Evolutionary conservation across 148 eudicot genomes (phyloP), one percentile per base, ranked within the genome.

Genomic region (Dysphania ambrosioides): DNA sequence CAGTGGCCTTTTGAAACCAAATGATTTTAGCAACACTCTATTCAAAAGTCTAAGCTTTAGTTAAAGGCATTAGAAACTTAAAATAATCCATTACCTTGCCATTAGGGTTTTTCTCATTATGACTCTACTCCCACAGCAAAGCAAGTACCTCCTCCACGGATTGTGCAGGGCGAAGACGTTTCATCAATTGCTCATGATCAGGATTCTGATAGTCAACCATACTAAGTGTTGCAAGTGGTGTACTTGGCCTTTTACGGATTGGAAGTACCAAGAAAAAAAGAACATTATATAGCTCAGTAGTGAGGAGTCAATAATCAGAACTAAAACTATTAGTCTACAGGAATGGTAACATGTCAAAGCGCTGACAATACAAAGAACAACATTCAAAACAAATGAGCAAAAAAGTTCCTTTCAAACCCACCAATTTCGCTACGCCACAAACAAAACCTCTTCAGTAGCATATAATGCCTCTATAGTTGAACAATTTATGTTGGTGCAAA

Each of bases 151-250:
- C 95, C 78, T 93, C 95, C 74, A 88, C 89, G 13, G 97, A 85
- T 69, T 82, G 97, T 71, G 88, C 86, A 68, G 95, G 88, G 15
- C 97, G 88, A 81, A 93, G 75, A 40, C 93, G 98, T 78, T 93
- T 93, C 91, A 91, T 87, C 71, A 91, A 69, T 64, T 89, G 98
- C 76, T 91, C 98, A 79, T 88, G 95, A 66, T 91, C 98, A 83
- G 97, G 82, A 78, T 77, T 87, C 76, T 85, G 97, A 79, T 88
- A 89, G 72, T 91, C 97, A 79, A 82, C 81, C 89, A 86, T 88
- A 32, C 93, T 90, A 57, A 89, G 79, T 16, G 87, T 77, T 51
- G 85, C 79, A 65, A 92, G 90, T 47, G 98, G 94, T 36, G 94
- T 87, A 75, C 84, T 74, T 40, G 94, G 97, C 75, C 89, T 88